These are phyloP conservation scores for Mucor velutinosus DNA, from an alignment of 371 early-diverging fungal species.

Conservation along the genomic window DNA sequence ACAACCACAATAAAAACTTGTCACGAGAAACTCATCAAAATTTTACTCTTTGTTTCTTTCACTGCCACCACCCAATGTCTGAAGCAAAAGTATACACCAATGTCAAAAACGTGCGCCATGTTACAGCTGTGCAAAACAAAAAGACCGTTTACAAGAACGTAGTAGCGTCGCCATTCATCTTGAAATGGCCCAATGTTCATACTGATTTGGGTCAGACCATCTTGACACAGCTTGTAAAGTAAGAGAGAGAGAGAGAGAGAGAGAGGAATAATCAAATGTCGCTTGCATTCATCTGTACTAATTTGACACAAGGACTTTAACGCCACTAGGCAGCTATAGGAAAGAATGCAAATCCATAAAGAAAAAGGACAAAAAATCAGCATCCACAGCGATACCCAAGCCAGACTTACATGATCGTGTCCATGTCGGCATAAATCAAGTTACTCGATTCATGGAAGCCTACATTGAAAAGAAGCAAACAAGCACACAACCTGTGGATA, in stretches of 20 bases:
- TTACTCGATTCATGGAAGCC: conserved; percentile 30
- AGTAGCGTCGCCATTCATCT: conserved; percentile 32
- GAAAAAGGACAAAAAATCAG: conserved; percentile 14
- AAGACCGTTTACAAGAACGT: conserved; percentile 35
- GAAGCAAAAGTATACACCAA: background rate
- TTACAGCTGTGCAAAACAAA: conserved; percentile 19
- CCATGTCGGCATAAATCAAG: conserved; percentile 35
- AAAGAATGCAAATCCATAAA: conserved; percentile 9
- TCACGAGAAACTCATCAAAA: background rate
- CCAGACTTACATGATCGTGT: conserved; percentile 32
- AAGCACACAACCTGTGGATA: background rate
- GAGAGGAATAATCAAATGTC: background rate
- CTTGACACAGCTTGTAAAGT: conserved; percentile 28
- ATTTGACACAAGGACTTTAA: conserved; percentile 14
- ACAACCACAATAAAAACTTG: background rate
- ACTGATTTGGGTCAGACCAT: conserved; percentile 24
- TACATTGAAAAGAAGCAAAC: conserved; percentile 16
- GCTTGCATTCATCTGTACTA: background rate
- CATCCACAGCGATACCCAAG: background rate
- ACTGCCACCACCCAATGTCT: background rate
- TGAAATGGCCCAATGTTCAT: conserved; percentile 41
- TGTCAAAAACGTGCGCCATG: conserved; percentile 14
- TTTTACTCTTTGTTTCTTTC: background rate
- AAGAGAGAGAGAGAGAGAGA: background rate
- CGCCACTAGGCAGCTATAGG: conserved; percentile 28